Evolutionary conservation across 441 rosid genomes (phyloP).

Genomic region (Euphorbia schlechtendalii): DNA sequence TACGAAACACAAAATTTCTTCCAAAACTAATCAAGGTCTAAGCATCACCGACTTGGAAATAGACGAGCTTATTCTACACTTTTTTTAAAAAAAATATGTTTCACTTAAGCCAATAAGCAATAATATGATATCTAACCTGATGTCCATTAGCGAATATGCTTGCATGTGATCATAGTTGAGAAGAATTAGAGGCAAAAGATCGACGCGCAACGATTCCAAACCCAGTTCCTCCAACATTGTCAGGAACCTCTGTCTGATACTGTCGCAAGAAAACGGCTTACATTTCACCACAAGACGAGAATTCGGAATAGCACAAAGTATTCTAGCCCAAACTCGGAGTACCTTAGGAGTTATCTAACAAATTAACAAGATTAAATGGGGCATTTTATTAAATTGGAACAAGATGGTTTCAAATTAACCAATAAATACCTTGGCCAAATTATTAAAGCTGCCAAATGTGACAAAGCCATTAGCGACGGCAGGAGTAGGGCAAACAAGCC

Average conservation of each 20-base stretch:
- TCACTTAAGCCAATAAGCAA: no score
- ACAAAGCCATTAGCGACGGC: conserved; percentile 90
- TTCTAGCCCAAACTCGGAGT: conserved; percentile 96
- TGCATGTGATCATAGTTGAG: conserved; percentile 98
- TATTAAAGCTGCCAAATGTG: conserved; percentile 98
- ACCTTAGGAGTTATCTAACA: conserved; percentile 90
- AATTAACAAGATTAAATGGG: no score
- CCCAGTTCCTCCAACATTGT: conserved; percentile 83
- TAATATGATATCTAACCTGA: conserved; percentile 51
- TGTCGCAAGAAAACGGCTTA: conserved; percentile 97
- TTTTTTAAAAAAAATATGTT: no score
- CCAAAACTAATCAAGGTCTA: no score
- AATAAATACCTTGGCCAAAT: conserved; percentile 83
- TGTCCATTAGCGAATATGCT: conserved; percentile 97
- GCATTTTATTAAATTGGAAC: neutral
- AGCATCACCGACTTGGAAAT: no score
- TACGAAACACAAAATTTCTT: no score
- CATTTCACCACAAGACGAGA: conserved; percentile 97
- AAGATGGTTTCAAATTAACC: no score
- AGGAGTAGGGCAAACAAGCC: conserved; percentile 76
- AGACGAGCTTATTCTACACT: no score
- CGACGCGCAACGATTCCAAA: conserved; percentile 88
- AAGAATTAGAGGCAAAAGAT: conserved; percentile 93
- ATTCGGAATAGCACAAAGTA: conserved; percentile 93
- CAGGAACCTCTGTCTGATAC: conserved; percentile 85